A percentile compares a stretch with the other conserved stretches of the same genome.
phyloP scores from a whole-genome alignment of 2,329 filamentous ascomycete genomes.

The Endoconidiophora laricicola region DNA sequence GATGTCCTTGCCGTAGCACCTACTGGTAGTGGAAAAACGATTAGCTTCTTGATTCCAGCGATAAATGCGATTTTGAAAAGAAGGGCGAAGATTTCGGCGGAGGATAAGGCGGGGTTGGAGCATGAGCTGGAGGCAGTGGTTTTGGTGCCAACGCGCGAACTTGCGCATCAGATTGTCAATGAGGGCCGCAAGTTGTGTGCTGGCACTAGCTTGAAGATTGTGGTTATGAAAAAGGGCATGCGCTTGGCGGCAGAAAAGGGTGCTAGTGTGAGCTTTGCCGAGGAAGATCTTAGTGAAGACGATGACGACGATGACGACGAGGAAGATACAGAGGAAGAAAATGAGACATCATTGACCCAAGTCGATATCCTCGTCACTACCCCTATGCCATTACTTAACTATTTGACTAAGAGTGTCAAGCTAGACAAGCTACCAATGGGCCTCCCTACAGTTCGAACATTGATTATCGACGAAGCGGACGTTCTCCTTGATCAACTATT shows the following conservation, averaged over 20 bases:
- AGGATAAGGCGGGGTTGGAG: slow-evolving; percentile 21
- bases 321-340: slow-evolving; percentile 15
- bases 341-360: slow-evolving; percentile 15
- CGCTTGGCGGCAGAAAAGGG: slow-evolving; percentile 35
- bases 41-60: slow-evolving; percentile 79
- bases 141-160: slow-evolving; percentile 61
- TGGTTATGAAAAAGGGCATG: slow-evolving; percentile 77
- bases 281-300: slow-evolving; percentile 23
- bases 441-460: slow-evolving; percentile 50
- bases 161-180: slow-evolving; percentile 64
- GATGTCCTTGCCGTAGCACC: slow-evolving; percentile 82
- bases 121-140: slow-evolving; percentile 50
- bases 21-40: slow-evolving; percentile 90
- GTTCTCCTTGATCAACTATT: slow-evolving; percentile 86
- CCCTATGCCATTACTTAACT: slow-evolving; percentile 53
- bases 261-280: slow-evolving; percentile 19
- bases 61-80: slow-evolving; percentile 57
- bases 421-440: slow-evolving; percentile 24
- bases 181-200: slow-evolving; percentile 68
- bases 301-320: slow-evolving; percentile 23
- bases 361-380: slow-evolving; percentile 26
- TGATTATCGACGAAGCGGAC: slow-evolving; percentile 88
- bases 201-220: slow-evolving; percentile 63
- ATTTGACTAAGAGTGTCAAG: slow-evolving; percentile 28
- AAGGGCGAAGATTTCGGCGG: slow-evolving; percentile 27